These are phyloP conservation scores for Nigrograna mackinnonii DNA, from an alignment of 2,329 filamentous ascomycete species.

Conservation along the genomic window DNA sequence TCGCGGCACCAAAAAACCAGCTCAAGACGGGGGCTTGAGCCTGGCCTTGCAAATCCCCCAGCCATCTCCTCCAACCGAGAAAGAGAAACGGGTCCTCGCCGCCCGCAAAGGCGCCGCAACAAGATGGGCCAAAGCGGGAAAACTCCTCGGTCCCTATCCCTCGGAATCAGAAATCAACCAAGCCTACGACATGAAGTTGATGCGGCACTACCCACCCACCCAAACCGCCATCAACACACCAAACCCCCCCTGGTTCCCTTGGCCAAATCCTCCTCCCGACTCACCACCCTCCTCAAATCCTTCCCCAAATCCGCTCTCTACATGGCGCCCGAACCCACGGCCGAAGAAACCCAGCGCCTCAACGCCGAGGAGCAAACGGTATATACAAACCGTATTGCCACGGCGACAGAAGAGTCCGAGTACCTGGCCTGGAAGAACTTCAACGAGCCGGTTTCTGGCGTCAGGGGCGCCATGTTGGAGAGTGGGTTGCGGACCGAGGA, in stretches of 20 bases:
- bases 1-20: constrained; percentile 7
- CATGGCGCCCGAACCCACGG: not conserved
- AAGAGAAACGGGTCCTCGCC: constrained; percentile 13
- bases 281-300: constrained; percentile 11
- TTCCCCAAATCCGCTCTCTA: constrained; percentile 15
- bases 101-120: constrained; percentile 17
- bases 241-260: constrained; percentile 17
- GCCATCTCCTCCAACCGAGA: no score
- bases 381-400: constrained; percentile 5
- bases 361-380: not conserved
- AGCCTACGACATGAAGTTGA: constrained; percentile 24
- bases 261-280: constrained; percentile 19
- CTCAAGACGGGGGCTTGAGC: no score
- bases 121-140: constrained; percentile 18
- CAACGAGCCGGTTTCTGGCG: constrained; percentile 10
- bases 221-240: not conserved
- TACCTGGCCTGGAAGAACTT: constrained; percentile 21
- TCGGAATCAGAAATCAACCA: constrained; percentile 15
- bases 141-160: constrained; percentile 18
- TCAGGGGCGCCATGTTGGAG: constrained; percentile 18
- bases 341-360: not conserved
- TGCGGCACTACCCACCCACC: constrained; percentile 22
- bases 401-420: not conserved
- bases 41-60: constrained; percentile 1
- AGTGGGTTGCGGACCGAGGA: constrained; percentile 15